Percentiles rank a stretch among this genome's conserved stretches.
Evolutionary conservation across 2,329 filamentous ascomycete genomes (phyloP).

Genomic region (Fusarium marasasianum): DNA sequence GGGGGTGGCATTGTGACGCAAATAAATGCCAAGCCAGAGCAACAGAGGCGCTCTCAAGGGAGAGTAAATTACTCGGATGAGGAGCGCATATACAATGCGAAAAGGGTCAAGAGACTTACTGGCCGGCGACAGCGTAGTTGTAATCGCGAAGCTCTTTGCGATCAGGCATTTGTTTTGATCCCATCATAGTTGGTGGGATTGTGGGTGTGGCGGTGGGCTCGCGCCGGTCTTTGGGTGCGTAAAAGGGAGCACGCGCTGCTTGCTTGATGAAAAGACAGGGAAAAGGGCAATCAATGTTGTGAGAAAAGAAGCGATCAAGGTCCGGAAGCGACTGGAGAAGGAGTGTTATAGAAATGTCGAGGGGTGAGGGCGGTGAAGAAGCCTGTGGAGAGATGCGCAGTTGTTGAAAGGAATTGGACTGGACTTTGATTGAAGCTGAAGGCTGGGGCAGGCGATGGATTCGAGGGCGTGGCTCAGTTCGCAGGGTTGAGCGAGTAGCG

Average conservation of each 20-base stretch:
- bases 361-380: constrained; percentile 20
- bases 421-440: constrained; percentile 15
- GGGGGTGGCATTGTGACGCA: constrained; percentile 25
- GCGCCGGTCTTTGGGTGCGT: constrained; percentile 17
- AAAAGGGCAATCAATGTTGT: not conserved
- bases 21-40: constrained; percentile 5
- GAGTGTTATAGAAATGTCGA: constrained; percentile 10
- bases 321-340: constrained; percentile 29
- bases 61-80: not conserved
- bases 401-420: constrained; percentile 25
- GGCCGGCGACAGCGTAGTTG: constrained; percentile 81
- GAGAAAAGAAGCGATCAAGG: not conserved
- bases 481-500: not conserved
- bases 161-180: constrained; percentile 59
- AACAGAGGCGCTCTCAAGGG: not conserved
- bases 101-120: constrained; percentile 66
- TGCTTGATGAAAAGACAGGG: not conserved
- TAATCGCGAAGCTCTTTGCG: constrained; percentile 73
- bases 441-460: constrained; percentile 22
- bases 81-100: constrained; percentile 21
- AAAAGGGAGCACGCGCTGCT: not conserved
- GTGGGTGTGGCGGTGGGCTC: constrained; percentile 27
- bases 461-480: constrained; percentile 28
- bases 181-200: constrained; percentile 34
- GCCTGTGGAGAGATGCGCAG: constrained; percentile 15